These are phyloP conservation scores for Penicillium fimorum DNA, from an alignment of 495 filamentous ascomycete genomes.

Conservation along the genomic window DNA sequence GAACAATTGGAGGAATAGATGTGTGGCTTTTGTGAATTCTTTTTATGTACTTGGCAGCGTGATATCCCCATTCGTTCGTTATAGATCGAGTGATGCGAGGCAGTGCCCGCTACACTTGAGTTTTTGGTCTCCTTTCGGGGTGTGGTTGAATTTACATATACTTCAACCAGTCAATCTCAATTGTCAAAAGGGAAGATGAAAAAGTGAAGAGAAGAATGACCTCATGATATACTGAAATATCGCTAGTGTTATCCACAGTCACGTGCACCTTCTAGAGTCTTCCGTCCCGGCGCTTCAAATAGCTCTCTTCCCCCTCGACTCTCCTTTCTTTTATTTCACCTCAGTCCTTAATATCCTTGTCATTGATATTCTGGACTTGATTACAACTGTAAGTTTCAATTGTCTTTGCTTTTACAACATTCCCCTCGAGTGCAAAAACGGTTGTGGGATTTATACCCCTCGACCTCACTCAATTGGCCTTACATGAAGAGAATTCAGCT, in stretches of 20 bases:
- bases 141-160: not conserved
- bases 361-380: conserved; percentile 5
- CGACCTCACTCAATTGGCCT: conserved; percentile 12
- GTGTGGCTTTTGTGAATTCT: conserved; percentile 6
- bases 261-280: conserved; percentile 50
- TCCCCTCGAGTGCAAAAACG: not conserved
- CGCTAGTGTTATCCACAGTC: conserved; percentile 15
- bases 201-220: not conserved
- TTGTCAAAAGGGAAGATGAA: no score
- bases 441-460: not conserved
- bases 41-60: conserved; percentile 21
- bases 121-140: conserved; percentile 7
- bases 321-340: conserved; percentile 10
- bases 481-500: conserved; percentile 51
- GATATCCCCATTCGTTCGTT: conserved; percentile 35
- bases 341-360: conserved; percentile 6
- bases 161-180: not conserved
- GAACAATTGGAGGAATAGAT: conserved; percentile 41
- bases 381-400: conserved; percentile 24
- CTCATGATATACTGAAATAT: not conserved
- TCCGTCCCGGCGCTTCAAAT: conserved; percentile 36
- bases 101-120: conserved; percentile 11
- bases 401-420: conserved; percentile 1
- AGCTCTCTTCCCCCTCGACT: conserved; percentile 16
- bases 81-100: conserved; percentile 15